phyloP scores from a whole-genome alignment of 495 filamentous ascomycete genomes.

The Hyaloscypha hepaticicola region DNA sequence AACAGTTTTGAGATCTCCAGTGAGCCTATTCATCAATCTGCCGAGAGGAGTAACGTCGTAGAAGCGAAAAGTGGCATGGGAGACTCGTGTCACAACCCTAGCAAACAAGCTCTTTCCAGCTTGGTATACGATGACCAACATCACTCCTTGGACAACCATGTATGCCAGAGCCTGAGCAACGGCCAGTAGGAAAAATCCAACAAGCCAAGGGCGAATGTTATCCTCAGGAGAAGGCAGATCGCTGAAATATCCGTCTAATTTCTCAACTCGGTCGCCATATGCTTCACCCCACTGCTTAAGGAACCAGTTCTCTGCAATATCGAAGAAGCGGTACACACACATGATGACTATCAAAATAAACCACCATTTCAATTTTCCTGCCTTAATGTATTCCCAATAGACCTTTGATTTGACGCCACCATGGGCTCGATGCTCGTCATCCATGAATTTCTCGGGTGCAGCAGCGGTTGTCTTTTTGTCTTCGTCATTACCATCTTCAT shows the following conservation, averaged over 20 bases:
- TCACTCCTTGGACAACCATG: slow-evolving; percentile 54
- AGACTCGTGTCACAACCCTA: slow-evolving; percentile 65
- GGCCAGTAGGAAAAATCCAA: slow-evolving; percentile 62
- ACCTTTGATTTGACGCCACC: slow-evolving; percentile 72
- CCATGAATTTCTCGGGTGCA: slow-evolving; percentile 73
- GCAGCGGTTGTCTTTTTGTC: slow-evolving; percentile 51
- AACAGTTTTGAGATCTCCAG: slow-evolving; percentile 78
- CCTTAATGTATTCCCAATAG: slow-evolving; percentile 82
- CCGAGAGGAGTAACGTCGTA: slow-evolving; percentile 85
- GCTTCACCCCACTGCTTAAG: slow-evolving; percentile 83
- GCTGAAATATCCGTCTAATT: slow-evolving; percentile 45
- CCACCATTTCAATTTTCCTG: slow-evolving; percentile 75
- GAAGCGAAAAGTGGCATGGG: slow-evolving; percentile 78
- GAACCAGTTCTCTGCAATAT: slow-evolving; percentile 71
- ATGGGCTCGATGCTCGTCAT: slow-evolving; percentile 74
- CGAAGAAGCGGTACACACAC: slow-evolving; percentile 55
- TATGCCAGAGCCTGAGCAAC: slow-evolving; percentile 54
- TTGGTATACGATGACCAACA: slow-evolving; percentile 69
- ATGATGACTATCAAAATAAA: slow-evolving; percentile 55
- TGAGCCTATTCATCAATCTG: slow-evolving; percentile 82
- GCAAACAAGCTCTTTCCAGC: slow-evolving; percentile 72
- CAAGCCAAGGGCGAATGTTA: slow-evolving; percentile 71
- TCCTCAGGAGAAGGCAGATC: slow-evolving; percentile 62
- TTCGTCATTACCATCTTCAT: slow-evolving; percentile 36
- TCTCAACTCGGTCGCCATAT: slow-evolving; percentile 45